Conservation (phyloP, 768 basidiomycete genomes). For the Pisolithus marmoratus region DNA sequence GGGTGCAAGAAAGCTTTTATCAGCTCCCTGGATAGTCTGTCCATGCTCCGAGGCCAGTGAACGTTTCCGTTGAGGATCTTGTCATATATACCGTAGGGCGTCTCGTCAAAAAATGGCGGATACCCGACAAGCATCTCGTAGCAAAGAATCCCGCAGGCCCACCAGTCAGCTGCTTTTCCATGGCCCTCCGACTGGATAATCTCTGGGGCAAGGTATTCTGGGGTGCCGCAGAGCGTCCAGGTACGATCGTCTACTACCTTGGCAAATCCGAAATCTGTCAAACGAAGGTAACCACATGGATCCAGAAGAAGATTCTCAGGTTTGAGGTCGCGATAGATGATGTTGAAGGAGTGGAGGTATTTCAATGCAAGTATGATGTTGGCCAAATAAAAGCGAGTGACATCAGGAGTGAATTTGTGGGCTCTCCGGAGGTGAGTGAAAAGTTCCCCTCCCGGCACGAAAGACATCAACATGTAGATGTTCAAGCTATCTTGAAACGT, state of each 20-base stretch:
- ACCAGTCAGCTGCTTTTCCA: slow-evolving; percentile 98
- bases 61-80: slow-evolving; percentile 88
- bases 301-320: slow-evolving; percentile 98
- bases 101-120: slow-evolving; percentile 97
- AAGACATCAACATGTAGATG: slow-evolving; percentile 97
- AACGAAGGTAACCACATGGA: slow-evolving; percentile 84
- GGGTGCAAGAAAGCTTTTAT: slow-evolving; percentile 86
- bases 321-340: slow-evolving; percentile 97
- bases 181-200: slow-evolving; percentile 98
- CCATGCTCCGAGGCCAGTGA: slow-evolving; percentile 88
- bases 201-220: slow-evolving; percentile 96
- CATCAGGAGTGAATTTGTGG: slow-evolving; percentile 92
- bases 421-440: slow-evolving; percentile 95
- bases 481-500: slow-evolving; percentile 95
- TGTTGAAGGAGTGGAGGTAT: slow-evolving; percentile 93
- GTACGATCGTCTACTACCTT: slow-evolving; percentile 97
- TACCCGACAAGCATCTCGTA: slow-evolving; percentile 99
- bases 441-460: slow-evolving; percentile 94
- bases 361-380: slow-evolving; percentile 93
- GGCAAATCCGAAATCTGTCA: slow-evolving; percentile 98
- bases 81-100: slow-evolving; percentile 97
- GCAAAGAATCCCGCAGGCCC: slow-evolving; percentile 95
- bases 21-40: slow-evolving; percentile 82
- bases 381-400: slow-evolving; percentile 96
- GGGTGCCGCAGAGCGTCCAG: slow-evolving; percentile 95